These are phyloP conservation scores for Trichoderma brevicompactum DNA, from an alignment of 2,329 filamentous ascomycete genomes.

Conservation along the genomic window DNA sequence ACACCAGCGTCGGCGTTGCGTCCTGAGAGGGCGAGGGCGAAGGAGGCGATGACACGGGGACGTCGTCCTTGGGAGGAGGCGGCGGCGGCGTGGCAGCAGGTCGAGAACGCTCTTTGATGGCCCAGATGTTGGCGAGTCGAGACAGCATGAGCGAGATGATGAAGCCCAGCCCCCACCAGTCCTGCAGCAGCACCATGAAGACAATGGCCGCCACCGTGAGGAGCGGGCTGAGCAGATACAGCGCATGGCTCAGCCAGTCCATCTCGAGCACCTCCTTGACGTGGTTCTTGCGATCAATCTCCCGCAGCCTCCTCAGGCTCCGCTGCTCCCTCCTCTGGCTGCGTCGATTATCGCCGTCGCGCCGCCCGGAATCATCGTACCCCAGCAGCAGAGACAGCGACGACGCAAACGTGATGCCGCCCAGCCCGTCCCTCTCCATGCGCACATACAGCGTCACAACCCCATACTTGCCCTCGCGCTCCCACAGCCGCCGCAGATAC, in stretches of 20 bases:
- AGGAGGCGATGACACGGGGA: not conserved
- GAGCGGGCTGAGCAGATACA: conserved; percentile 54
- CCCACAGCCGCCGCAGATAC: conserved; percentile 46
- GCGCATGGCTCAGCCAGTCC: conserved; percentile 53
- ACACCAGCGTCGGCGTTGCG: not conserved
- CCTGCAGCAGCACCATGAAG: conserved; percentile 52
- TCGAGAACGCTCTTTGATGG: conserved; percentile 56
- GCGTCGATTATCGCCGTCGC: not conserved
- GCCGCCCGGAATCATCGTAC: conserved; percentile 1
- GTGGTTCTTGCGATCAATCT: conserved; percentile 1
- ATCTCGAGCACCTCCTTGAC: conserved; percentile 37
- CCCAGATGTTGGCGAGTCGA: conserved; percentile 59
- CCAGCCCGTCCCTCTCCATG: conserved; percentile 30
- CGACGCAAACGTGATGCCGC: conserved; percentile 1
- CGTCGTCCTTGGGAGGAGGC: not conserved
- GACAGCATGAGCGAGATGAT: conserved; percentile 56
- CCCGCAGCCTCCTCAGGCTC: conserved; percentile 20
- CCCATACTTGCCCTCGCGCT: conserved; percentile 30
- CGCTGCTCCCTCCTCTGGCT: conserved; percentile 15
- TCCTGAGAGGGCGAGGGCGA: not conserved
- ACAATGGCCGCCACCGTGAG: conserved; percentile 51
- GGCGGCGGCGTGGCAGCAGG: not conserved
- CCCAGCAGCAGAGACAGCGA: conserved; percentile 12
- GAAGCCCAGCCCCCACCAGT: conserved; percentile 57
- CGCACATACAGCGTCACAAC: conserved; percentile 40